Conservation (phyloP, 176 grass and related monocot genomes). For the Triticum dicoccoides region DNA sequence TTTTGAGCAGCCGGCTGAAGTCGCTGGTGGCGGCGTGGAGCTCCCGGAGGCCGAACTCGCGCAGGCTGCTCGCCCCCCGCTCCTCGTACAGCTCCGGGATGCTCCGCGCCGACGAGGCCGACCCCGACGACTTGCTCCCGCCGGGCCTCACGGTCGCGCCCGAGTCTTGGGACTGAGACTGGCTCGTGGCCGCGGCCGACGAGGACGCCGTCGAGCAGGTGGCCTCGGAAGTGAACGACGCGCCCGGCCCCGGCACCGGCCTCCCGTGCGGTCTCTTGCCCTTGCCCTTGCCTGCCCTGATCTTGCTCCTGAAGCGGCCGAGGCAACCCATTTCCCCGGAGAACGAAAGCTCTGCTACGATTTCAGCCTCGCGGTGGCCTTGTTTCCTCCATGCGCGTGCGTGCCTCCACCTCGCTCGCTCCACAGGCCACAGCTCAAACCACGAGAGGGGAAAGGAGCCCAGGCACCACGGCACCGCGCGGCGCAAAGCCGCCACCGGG, state of each 20-base stretch:
- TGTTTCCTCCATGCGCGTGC: not conserved
- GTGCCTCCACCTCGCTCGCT: not conserved
- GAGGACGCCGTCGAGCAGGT: constrained; percentile 15
- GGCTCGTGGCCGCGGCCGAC: constrained; percentile 27
- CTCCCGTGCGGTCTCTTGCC: constrained; percentile 1
- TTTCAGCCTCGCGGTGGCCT: constrained; percentile 1
- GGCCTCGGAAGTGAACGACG: not conserved
- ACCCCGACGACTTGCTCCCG: constrained; percentile 48
- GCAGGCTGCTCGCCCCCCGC: constrained; percentile 44
- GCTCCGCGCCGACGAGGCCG: constrained; percentile 53
- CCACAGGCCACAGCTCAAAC: not conserved
- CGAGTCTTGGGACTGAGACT: constrained; percentile 32
- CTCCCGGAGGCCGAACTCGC: constrained; percentile 59
- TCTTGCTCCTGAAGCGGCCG: constrained; percentile 22
- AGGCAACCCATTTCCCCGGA: constrained; percentile 36
- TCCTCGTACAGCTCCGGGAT: constrained; percentile 77
- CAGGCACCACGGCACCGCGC: not conserved
- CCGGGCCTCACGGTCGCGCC: not conserved
- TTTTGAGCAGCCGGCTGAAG: constrained; percentile 71
- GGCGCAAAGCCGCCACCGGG: not conserved
- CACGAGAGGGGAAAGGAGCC: not conserved
- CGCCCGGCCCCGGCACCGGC: not conserved
- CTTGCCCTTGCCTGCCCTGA: not conserved
- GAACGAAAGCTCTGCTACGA: not conserved
- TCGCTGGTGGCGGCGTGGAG: constrained; percentile 56